Percentiles rank a stretch among this genome's conserved stretches.
Evolutionary conservation across 1,284 basidiomycete species (phyloP).

Genomic region (Laetiporus sulphureus): DNA sequence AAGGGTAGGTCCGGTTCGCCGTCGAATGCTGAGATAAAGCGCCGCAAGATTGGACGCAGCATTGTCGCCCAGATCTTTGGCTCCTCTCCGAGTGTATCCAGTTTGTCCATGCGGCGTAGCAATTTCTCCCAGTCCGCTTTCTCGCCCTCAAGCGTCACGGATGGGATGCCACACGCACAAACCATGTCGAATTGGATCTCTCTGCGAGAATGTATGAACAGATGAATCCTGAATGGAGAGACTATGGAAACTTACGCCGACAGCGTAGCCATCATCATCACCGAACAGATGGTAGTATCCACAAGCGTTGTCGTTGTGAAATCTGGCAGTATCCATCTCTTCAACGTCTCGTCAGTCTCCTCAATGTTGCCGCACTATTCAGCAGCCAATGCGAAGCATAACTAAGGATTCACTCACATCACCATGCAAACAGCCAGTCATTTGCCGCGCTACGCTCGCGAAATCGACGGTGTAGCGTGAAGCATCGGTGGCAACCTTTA

Average conservation of each 20-base stretch:
- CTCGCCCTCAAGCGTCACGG: slow-evolving; percentile 38
- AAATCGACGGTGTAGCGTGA: slow-evolving; percentile 23
- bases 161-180: slow-evolving; percentile 38
- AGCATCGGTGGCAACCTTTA: slow-evolving; percentile 21
- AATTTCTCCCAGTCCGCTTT: slow-evolving; percentile 32
- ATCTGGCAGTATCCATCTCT: slow-evolving; percentile 37
- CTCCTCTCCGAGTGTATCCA: slow-evolving; percentile 30
- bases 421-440: slow-evolving; percentile 23
- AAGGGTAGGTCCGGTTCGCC: slow-evolving; percentile 26
- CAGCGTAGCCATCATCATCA: slow-evolving; percentile 40
- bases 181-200: slow-evolving; percentile 31
- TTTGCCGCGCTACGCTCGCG: slow-evolving; percentile 23
- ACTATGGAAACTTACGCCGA: slow-evolving; percentile 18
- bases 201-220: slow-evolving; percentile 1
- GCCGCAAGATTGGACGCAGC: slow-evolving; percentile 28
- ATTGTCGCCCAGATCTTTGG: slow-evolving; percentile 28
- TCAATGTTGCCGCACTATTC: not conserved
- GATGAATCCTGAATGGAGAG: not conserved
- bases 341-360: slow-evolving; percentile 30
- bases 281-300: slow-evolving; percentile 33
- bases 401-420: slow-evolving; percentile 5
- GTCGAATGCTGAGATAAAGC: slow-evolving; percentile 32
- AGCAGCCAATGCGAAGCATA: slow-evolving; percentile 25
- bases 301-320: slow-evolving; percentile 40
- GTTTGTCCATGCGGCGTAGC: slow-evolving; percentile 25